These are phyloP conservation scores for Dalbergia cultrata DNA, from an alignment of 306 rosid genomes.

Conservation along the genomic window DNA sequence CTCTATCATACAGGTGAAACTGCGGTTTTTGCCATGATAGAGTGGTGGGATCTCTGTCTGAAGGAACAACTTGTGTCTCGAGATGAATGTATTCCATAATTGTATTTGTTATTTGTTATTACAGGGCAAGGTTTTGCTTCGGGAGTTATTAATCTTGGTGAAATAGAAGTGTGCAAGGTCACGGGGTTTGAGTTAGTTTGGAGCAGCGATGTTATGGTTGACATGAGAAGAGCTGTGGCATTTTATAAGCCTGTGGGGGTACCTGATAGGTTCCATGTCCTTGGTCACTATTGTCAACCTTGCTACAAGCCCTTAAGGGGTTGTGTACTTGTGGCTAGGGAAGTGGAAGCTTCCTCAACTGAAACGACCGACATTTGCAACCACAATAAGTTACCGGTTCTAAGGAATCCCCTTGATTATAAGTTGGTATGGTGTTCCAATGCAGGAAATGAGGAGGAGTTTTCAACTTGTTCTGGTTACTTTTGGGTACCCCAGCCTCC, in stretches of 20 bases:
- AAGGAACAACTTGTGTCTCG: neutral
- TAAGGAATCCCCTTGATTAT: conserved; percentile 77
- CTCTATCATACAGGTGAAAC: neutral
- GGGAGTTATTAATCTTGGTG: conserved; percentile 77
- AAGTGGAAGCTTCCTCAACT: conserved; percentile 50
- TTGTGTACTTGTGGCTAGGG: conserved; percentile 78
- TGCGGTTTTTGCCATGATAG: too few relatives aligned
- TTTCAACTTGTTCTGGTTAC: conserved; percentile 57
- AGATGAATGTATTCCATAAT: conserved; percentile 10
- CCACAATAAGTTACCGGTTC: conserved; percentile 58
- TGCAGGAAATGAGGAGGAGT: conserved; percentile 60
- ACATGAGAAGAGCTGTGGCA: conserved; percentile 56
- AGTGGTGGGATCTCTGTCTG: too few relatives aligned
- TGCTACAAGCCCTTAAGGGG: conserved; percentile 69
- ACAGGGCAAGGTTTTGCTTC: conserved; percentile 81
- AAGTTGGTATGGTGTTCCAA: conserved; percentile 66
- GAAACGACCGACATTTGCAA: conserved; percentile 35
- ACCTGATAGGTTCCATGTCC: conserved; percentile 75
- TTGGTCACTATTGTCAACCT: conserved; percentile 86
- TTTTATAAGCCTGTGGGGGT: conserved; percentile 77
- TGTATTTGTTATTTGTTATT: conserved; percentile 30
- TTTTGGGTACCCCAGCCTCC: conserved; percentile 90
- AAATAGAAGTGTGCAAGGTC: conserved; percentile 71
- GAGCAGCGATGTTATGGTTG: conserved; percentile 54
- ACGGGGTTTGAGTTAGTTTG: conserved; percentile 71